Base-by-base conservation (phyloP, 2,329 filamentous ascomycete genomes). In the Dryadomyces quercivorus region DNA sequence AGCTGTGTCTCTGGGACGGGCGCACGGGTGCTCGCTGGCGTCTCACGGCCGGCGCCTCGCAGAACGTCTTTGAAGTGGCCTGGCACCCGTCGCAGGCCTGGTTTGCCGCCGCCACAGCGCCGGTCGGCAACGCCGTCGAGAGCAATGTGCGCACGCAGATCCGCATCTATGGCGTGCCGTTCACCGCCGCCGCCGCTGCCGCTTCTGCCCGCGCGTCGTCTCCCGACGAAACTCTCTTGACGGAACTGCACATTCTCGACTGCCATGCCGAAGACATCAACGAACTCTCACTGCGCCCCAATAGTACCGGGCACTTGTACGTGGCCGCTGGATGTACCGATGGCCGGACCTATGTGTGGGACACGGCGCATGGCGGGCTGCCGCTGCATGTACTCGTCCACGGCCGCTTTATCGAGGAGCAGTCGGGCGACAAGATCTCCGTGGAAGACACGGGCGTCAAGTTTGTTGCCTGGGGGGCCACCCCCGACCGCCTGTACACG, bases 61-160 rank as follows among this genome's bases (percentile, higher is more conserved):
- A 79, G 48, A 84, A 85, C 55, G 78, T 84, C 1, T 85, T 85
- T 47, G 81, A 85, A 60, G 76, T 84, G 2, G 68, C 73, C 0
- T 85, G 81, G 81, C 81, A 85, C 61, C 81, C 81, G 0, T 70
- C 62, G 0, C 68, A 76, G 48, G 66, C 70, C 2, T 69, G 70
- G 21, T 84, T 84, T 59, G 67, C 80, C 5, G 78, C 73, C 4
- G 81, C 80, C 2, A 83, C 79, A 0, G 77, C 80, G 0, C 77
- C 78, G 0, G 69, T 67, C 9, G 72, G 73, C 13, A 64, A 69
- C n/a, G 69, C 71, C 38, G 62, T 71, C 4, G 72, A 77, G 31
- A 64, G 72, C 21, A 60, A 69, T 5, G 67, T 76, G 8, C 68
- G 69, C 22, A 84, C 80, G 0, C 81, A 84, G 62, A 70, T 84